Evolutionary conservation across 306 rosid genomes (phyloP).

Genomic region (Lupinus albus): DNA sequence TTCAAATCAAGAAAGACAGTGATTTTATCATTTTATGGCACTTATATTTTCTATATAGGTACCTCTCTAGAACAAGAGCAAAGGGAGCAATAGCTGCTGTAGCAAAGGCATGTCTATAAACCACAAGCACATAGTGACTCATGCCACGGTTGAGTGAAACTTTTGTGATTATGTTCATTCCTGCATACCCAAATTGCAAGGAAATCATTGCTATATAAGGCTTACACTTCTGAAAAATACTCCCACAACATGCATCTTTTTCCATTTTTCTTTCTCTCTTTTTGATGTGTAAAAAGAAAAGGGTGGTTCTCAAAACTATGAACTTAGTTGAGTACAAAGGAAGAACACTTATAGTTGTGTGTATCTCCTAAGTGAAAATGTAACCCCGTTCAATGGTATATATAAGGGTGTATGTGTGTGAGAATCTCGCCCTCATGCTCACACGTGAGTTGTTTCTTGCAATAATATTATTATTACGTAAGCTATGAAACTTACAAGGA

Average conservation of each 20-base stretch:
- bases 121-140: conserved; percentile 92
- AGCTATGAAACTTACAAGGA: conserved; percentile 25
- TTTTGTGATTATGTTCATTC: conserved; percentile 88
- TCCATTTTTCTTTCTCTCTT: conserved; percentile 42
- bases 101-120: conserved; percentile 90
- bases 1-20: background rate
- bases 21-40: background rate
- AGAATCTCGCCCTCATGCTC: conserved; percentile 32
- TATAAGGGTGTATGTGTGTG: conserved; percentile 55
- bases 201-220: conserved; percentile 90
- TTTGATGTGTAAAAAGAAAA: conserved; percentile 12
- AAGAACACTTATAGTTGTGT: conserved; percentile 51
- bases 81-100: conserved; percentile 85
- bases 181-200: conserved; percentile 90
- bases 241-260: conserved; percentile 43
- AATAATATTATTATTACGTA: conserved; percentile 10
- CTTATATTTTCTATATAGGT: background rate
- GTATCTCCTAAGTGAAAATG: conserved; percentile 54
- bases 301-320: background rate
- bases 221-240: conserved; percentile 56
- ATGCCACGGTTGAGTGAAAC: conserved; percentile 86
- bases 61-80: conserved; percentile 91
- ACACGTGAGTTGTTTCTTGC: conserved; percentile 41
- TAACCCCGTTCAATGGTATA: conserved; percentile 36
- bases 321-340: conserved; percentile 45